Base-by-base conservation (phyloP, 2,329 filamentous ascomycete species). In the Nemania sp. region DNA sequence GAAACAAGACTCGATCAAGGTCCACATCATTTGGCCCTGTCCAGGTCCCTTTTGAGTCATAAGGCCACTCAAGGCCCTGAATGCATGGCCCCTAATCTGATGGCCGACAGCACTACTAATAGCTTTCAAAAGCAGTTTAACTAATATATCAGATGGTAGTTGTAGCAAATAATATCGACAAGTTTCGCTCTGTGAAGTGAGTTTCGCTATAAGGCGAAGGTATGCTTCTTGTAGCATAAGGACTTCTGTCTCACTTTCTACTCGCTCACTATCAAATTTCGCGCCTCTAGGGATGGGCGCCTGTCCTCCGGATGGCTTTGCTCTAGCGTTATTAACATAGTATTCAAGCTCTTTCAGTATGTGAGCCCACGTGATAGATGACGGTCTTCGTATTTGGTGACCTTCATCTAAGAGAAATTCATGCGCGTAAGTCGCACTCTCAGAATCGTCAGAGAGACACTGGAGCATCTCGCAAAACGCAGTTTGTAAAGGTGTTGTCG, bases 201-300 rank as follows among this genome's bases (percentile, higher is more conserved):
- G 84, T 78, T 97, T 93, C 3, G 93, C 89, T 74, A 97, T 92
- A 5, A 99, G 86, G 32, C 95, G 90, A 60, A 99, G 85, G 78
- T 98, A 98, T 73, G 93, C 95, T 77, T 98, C 94, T 29, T 99
- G 85, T 93, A 99, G 98, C 81, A 97, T 92, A n/a, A 92, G 90
- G 47, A 93, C 97, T 79, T 99, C 97, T 3, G 94, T 93, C 77
- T 98, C 95, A 29, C 87, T 85, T 77, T 97, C 94, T 68, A 93
- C 89, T 68, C 91, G 87, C 52, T 92, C 90, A 20, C 83, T 84
- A 51, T 87, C 83, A 53, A 88, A 83, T 77, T 93, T 91, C 54
- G 87, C 86, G 62, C 86, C 79, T 68, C 89, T 86, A 74, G 88
- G 87, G 18, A 85, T 78, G 15, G 86, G 80, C 20, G 81, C 78